These are phyloP conservation scores for Acanthamoeba culbertsoni DNA, from an alignment of 208 protist genomes.

Conservation along the genomic window DNA sequence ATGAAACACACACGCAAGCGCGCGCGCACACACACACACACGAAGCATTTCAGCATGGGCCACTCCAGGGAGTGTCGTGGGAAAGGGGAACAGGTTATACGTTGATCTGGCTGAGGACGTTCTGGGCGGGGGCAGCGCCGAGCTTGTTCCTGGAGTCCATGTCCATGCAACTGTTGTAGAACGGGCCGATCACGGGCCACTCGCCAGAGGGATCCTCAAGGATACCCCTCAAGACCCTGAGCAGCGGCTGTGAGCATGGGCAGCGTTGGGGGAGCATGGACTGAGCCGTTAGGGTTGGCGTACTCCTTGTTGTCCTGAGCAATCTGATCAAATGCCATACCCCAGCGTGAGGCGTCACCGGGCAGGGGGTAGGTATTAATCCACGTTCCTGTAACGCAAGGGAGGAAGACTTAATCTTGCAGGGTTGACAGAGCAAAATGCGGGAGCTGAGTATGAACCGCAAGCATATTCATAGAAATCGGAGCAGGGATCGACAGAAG, in stretches of 20 bases:
- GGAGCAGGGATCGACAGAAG: slow-evolving; percentile 10
- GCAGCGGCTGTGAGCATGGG: not conserved
- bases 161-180: slow-evolving; percentile 23
- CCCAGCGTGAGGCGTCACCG: not conserved
- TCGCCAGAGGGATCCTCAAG: not conserved
- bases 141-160: not conserved
- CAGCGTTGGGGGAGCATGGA: not conserved
- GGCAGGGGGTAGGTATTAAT: not conserved
- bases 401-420: not conserved
- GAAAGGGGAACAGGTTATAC: not conserved
- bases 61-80: not conserved
- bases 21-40: not conserved
- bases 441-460: not conserved
- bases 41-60: too few species aligned
- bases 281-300: not conserved
- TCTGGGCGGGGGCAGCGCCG: not conserved
- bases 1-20: not conserved
- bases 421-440: not conserved
- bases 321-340: slow-evolving; percentile 24
- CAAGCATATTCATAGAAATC: slow-evolving; percentile 60
- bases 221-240: not conserved
- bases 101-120: not conserved
- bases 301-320: not conserved
- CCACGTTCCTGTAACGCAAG: not conserved
- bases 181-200: slow-evolving; percentile 9